phyloP scores from a whole-genome alignment of 2,329 filamentous ascomycete genomes.

The Exophiala lecanii-corni region DNA sequence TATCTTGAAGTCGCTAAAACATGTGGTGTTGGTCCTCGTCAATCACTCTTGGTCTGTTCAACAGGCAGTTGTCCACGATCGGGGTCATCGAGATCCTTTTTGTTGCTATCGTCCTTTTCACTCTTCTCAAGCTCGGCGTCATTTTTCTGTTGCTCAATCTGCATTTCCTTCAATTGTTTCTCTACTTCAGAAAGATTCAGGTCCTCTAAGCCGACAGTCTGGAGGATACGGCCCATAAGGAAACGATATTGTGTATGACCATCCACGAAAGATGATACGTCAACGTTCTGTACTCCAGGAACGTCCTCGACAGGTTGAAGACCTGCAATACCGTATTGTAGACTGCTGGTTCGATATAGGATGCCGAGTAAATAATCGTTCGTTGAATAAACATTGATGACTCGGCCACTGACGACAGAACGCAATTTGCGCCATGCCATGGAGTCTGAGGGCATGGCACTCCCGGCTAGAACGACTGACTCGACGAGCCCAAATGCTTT shows the following conservation, averaged over 20 bases:
- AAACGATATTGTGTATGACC: conserved; percentile 2
- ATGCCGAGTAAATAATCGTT: conserved; percentile 78
- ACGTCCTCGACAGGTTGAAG: conserved; percentile 64
- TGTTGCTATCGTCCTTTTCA: not conserved
- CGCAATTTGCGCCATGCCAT: conserved; percentile 67
- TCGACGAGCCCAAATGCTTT: conserved; percentile 73
- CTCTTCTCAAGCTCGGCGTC: conserved; percentile 1
- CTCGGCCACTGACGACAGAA: conserved; percentile 64
- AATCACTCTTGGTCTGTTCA: too few species aligned
- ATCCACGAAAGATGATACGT: not conserved
- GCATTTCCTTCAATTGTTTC: not conserved
- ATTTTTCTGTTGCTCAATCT: not conserved
- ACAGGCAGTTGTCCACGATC: too few species aligned
- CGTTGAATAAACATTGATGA: conserved; percentile 76
- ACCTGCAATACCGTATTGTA: conserved; percentile 71
- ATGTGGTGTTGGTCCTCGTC: too few species aligned
- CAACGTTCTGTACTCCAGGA: conserved; percentile 55
- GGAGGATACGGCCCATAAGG: not conserved
- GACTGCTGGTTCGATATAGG: conserved; percentile 71
- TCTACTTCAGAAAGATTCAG: not conserved
- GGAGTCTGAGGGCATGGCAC: conserved; percentile 62
- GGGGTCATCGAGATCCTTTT: not conserved
- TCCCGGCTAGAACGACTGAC: conserved; percentile 68
- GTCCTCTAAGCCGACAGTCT: not conserved
- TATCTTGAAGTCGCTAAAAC: too few species aligned